Base-by-base conservation (phyloP, 495 filamentous ascomycete genomes). In the Aspergillus heteromorphus region DNA sequence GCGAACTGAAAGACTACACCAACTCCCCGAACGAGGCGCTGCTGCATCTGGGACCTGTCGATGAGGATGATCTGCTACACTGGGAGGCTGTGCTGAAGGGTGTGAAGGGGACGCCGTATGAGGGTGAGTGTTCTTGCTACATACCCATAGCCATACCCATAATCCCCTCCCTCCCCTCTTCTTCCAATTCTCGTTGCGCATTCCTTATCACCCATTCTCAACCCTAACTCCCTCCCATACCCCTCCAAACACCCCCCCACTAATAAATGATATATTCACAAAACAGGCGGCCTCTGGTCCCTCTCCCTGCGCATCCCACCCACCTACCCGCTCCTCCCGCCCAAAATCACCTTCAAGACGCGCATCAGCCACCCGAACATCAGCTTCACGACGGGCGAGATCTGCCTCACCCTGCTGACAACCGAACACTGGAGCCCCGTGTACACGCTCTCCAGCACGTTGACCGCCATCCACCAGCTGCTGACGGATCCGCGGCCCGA, bases 331-430 rank as follows among this genome's bases (percentile, higher is more conserved):
- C 73, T 84, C 34, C 56, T 78, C 2, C 88, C 93, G 7, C 93
- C 93, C 0, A 75, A 70, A 10, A 87, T 97, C 56, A 74, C 59
- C 40, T 98, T 98, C 74, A 70, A 76, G 1, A 97, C 90, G 23
- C 81, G 80, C 45, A 83, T 93, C 59, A 91, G 87, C 61, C 92
- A 96, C 71, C 85, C 92, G 9, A 96, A 96, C 71, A 80, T 97
- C 20, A 77, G 79, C 54, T 85, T 90, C 64, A 75, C 76, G 58
- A 91, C 85, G 4, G 93, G 93, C 61, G 89, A 96, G 67, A 93
- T 98, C 66, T 97, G 93, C 63, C 80, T 97, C 11, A 92, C 96
- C 56, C 77, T 98, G 51, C 71, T 98, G 41, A 81, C 77, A 18
- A 87, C 86, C 58, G 82, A 84, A 25, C 79, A 81, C 42, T 98